These are phyloP conservation scores for Balakata baccata DNA, from an alignment of 345 rosid species.

Conservation along the genomic window DNA sequence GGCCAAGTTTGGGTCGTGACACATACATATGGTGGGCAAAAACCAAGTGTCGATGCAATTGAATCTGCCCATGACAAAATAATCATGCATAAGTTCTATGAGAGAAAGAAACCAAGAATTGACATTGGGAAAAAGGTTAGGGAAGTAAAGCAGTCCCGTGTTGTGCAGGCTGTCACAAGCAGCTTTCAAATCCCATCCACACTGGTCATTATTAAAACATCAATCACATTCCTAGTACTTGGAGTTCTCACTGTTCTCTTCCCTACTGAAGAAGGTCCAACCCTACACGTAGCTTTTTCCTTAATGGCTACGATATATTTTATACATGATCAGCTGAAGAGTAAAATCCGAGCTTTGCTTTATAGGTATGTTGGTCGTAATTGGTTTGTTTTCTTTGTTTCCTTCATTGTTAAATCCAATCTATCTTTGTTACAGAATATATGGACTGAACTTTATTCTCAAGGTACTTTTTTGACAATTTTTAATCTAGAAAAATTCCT, in stretches of 20 bases:
- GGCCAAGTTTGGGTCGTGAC: too few species aligned
- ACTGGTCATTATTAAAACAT: slow-evolving; percentile 55
- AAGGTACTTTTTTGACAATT: background rate
- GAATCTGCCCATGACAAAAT: slow-evolving; percentile 93
- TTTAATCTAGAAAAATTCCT: background rate
- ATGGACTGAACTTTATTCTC: background rate
- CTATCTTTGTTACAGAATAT: background rate
- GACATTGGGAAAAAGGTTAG: slow-evolving; percentile 69
- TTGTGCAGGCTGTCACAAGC: slow-evolving; percentile 57
- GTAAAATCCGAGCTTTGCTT: slow-evolving; percentile 64
- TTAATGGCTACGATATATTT: slow-evolving; percentile 72
- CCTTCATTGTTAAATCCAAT: background rate
- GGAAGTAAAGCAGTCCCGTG: slow-evolving; percentile 63
- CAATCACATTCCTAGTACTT: slow-evolving; percentile 62
- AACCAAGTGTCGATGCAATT: slow-evolving; percentile 88
- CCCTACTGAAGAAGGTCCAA: slow-evolving; percentile 98
- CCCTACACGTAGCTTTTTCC: slow-evolving; percentile 81
- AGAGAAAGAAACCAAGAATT: slow-evolving; percentile 79
- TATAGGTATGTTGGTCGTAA: slow-evolving; percentile 56
- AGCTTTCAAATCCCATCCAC: slow-evolving; percentile 76
- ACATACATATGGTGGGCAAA: slow-evolving; percentile 73
- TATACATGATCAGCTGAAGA: slow-evolving; percentile 67
- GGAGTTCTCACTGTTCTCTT: slow-evolving; percentile 72
- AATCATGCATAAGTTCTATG: slow-evolving; percentile 85
- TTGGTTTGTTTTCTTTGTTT: background rate